Evolutionary conservation across 2,329 filamentous ascomycete species (phyloP), one percentile per base, ranked within the genome.

Genomic region (Ceratocystis huliohia): DNA sequence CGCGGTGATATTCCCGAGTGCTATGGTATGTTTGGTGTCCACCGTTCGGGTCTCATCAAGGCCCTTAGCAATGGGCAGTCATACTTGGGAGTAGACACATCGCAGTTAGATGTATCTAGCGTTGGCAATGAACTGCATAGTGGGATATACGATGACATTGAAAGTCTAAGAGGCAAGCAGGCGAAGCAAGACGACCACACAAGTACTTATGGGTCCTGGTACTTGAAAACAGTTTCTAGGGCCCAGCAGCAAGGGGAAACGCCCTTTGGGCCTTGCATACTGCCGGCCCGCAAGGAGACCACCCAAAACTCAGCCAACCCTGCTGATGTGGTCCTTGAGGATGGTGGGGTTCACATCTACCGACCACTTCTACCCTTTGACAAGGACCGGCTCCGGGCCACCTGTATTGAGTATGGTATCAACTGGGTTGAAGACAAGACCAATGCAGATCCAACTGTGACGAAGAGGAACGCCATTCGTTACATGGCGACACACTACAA

Each of bases 351-450:
- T 28, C 79, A 76, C 66, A 75, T 92, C 20, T 82, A 87, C 70
- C 82, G 90, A 6, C 90, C 90, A 2, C 75, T 94, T 61, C 77
- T 95, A 6, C 74, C 74, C 7, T 91, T 92, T 72, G 77, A 81
- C 68, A 95, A 97, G 76, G 80, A 84, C 63, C 79, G 86, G 45
- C 79, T 96, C n/a, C 80, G 87, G 56, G 83, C 84, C 1, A 91
- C 89, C 0, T 96, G 93, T 72, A 74, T 86, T 68, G 78, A 81
- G n/a, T 81, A 86, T 69, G 75, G 79, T 0, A 76, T 95, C 8
- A 76, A 78, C 0, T 97, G 90, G 88, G 89, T 91, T 69, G 89
- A 94, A 73, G 94, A 99, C 73, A 77, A 79, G 53, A 96, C 92
- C 1, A 99, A 99, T 72, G 75, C 79, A 17, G 88, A 96, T 71